Conservation (phyloP, 108 stramenopile species). For the Licmophora abbreviata region DNA sequence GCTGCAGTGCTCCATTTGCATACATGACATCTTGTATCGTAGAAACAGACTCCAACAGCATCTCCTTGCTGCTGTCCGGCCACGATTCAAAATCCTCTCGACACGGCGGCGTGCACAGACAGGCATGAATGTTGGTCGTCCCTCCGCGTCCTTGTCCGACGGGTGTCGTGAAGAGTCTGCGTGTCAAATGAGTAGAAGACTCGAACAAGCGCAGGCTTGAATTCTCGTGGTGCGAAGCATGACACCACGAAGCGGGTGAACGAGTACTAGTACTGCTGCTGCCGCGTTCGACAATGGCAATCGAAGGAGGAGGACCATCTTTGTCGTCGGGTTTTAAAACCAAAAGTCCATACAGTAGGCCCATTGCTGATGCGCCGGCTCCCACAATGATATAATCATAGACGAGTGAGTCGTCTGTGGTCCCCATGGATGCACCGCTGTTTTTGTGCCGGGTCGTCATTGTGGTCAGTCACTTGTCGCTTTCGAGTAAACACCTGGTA, state of each 20-base stretch:
- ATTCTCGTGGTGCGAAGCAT: not conserved
- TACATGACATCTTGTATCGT: conserved; percentile 11
- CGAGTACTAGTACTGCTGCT: not conserved
- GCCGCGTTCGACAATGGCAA: conserved; percentile 66
- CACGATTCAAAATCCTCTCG: conserved; percentile 39
- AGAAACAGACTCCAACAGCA: conserved; percentile 3
- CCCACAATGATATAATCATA: conserved; percentile 67
- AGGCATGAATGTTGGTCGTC: conserved; percentile 64
- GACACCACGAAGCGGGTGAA: not conserved
- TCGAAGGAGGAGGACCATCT: conserved; percentile 15
- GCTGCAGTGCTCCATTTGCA: conserved; percentile 17
- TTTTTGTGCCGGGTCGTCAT: not conserved
- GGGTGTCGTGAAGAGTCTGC: too few relatives aligned
- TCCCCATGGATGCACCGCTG: not conserved
- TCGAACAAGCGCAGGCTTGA: not conserved
- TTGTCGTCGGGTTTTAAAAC: not conserved
- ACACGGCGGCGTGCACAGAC: conserved; percentile 36
- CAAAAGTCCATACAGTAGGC: conserved; percentile 44
- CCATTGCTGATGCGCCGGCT: conserved; percentile 65
- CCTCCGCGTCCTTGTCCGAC: conserved; percentile 65
- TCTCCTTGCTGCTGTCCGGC: conserved; percentile 44
- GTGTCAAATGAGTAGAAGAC: too few relatives aligned
- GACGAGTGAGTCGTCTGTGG: not conserved
- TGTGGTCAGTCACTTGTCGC: not conserved
- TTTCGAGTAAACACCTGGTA: not conserved